A percentile compares a stretch with the other conserved stretches of the same genome.
Evolutionary conservation across 805 yeast genomes (phyloP).

Genomic region (Pichia membranifaciens): DNA sequence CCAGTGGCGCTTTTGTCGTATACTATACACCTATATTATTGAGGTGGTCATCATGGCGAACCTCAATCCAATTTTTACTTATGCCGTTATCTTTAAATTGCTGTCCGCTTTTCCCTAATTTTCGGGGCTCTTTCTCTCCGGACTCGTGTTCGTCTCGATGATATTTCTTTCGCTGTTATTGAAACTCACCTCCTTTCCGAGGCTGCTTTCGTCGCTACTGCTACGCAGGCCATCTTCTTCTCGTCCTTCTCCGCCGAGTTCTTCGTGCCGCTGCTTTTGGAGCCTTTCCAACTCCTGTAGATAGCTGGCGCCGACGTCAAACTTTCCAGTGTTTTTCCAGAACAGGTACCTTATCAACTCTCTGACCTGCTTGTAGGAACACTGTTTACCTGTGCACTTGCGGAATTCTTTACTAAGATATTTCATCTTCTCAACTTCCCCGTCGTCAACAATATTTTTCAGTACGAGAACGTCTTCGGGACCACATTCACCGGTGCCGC

Average conservation of each 20-base stretch:
- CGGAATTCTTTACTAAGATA: slow-evolving; percentile 58
- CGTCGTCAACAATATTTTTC: slow-evolving; percentile 54
- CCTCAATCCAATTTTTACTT: too few relatives aligned
- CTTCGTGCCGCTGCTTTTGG: slow-evolving; percentile 11
- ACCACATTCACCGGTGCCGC: slow-evolving; percentile 61
- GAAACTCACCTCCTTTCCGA: too few relatives aligned
- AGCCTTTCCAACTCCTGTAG: slow-evolving; percentile 37
- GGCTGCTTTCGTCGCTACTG: too few relatives aligned
- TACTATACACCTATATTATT: too few relatives aligned
- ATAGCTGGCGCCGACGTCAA: slow-evolving; percentile 49
- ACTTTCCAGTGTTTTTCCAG: slow-evolving; percentile 46
- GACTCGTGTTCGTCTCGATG: too few relatives aligned
- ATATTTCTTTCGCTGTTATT: too few relatives aligned
- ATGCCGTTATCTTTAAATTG: too few relatives aligned
- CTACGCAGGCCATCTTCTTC: not conserved
- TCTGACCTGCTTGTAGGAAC: slow-evolving; percentile 50
- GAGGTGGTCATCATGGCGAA: too few relatives aligned
- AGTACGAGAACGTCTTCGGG: slow-evolving; percentile 47
- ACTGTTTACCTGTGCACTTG: slow-evolving; percentile 45
- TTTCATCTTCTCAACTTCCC: slow-evolving; percentile 65
- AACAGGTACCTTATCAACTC: slow-evolving; percentile 49
- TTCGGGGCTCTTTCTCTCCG: too few relatives aligned
- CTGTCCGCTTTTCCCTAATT: too few relatives aligned
- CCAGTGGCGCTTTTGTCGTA: too few relatives aligned
- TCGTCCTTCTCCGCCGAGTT: slow-evolving; percentile 4